Conservation (phyloP, 208 protist genomes). For the Porcisia hertigi region DNA sequence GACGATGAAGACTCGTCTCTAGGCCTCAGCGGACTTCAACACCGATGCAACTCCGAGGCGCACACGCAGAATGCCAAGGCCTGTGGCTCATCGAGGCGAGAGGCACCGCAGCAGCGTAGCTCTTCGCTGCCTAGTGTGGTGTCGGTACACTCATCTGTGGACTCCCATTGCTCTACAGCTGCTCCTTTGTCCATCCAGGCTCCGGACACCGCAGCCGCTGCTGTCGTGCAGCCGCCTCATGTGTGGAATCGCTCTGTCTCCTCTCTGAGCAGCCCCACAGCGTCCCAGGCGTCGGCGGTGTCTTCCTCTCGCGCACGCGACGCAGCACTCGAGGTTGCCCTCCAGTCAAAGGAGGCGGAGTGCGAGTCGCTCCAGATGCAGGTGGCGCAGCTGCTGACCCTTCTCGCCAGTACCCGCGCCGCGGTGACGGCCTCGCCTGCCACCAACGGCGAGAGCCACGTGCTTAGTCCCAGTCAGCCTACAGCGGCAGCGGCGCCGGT, state of each 20-base stretch:
- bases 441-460: background rate
- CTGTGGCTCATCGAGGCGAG: background rate
- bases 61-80: background rate
- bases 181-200: background rate
- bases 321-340: slow-evolving; percentile 12
- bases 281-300: background rate
- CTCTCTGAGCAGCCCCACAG: background rate
- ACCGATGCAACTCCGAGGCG: background rate
- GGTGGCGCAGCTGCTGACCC: slow-evolving; percentile 32
- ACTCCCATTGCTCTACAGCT: background rate
- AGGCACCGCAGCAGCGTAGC: background rate
- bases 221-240: background rate
- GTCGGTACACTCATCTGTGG: slow-evolving; percentile 2
- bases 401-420: slow-evolving; percentile 8
- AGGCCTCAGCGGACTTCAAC: background rate
- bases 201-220: background rate
- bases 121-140: background rate
- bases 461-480: background rate
- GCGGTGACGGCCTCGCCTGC: background rate
- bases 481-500: background rate
- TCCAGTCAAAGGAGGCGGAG: slow-evolving; percentile 29
- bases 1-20: background rate
- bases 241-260: background rate
- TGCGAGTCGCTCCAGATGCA: slow-evolving; percentile 36
- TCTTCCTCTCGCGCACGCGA: slow-evolving; percentile 1